A percentile compares a stretch with the other conserved stretches of the same genome.
Conservation (phyloP, 495 filamentous ascomycete species). For the Tirmania nivea region DNA sequence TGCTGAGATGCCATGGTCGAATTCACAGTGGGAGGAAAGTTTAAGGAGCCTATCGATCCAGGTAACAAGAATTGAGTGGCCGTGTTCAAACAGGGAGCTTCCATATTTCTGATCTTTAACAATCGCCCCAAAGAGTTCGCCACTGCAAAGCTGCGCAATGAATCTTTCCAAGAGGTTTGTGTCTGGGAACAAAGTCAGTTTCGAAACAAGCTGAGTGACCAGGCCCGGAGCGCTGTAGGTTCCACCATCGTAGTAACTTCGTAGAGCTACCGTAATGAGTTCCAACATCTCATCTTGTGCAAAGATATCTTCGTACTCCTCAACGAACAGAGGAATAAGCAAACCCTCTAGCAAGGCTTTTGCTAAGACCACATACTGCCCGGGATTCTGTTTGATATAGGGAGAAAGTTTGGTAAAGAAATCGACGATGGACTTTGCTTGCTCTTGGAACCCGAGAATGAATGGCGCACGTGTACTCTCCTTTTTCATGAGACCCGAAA, state of each 20-base stretch:
- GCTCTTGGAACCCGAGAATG: neutral
- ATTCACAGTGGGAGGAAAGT: neutral
- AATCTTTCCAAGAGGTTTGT: neutral
- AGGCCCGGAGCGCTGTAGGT: neutral
- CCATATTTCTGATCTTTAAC: too few relatives aligned
- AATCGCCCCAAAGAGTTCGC: too few relatives aligned
- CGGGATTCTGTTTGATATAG: neutral
- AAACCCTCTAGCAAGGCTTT: neutral
- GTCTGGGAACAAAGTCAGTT: neutral
- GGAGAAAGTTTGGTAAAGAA: neutral
- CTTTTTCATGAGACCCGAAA: neutral
- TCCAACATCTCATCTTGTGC: neutral
- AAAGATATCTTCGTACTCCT: neutral
- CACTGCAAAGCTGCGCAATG: neutral
- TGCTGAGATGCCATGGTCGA: neutral
- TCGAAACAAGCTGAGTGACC: neutral
- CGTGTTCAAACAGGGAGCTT: neutral
- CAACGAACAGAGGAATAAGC: neutral
- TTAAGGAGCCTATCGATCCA: neutral
- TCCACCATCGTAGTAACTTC: neutral
- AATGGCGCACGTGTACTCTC: neutral
- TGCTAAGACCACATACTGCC: neutral
- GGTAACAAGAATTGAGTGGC: neutral
- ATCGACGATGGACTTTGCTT: neutral
- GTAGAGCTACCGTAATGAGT: neutral